Conservation (phyloP, 148 eudicot species). For the Chenopodium suecicum region DNA sequence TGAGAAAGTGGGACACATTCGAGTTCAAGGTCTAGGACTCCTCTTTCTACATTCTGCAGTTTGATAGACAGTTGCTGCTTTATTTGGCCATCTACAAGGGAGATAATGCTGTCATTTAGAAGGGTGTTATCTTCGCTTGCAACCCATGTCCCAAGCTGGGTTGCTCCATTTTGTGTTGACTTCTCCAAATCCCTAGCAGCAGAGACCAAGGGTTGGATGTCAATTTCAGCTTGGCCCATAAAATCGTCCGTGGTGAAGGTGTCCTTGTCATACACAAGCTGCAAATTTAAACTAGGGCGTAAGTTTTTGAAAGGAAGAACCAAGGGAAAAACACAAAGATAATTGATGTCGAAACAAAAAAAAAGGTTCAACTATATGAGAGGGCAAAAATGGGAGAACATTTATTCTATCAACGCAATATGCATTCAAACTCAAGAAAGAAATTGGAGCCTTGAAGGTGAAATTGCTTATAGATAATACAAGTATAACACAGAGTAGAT, state of each 20-base stretch:
- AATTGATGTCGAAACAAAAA: neutral
- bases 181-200: conserved; percentile 77
- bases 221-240: conserved; percentile 96
- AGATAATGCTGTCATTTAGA: conserved; percentile 63
- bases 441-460: too few species aligned
- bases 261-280: conserved; percentile 93
- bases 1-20: conserved; percentile 93
- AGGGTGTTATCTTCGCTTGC: conserved; percentile 75
- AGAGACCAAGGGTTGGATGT: conserved; percentile 78
- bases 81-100: conserved; percentile 51
- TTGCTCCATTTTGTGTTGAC: conserved; percentile 37
- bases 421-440: too few species aligned
- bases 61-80: conserved; percentile 70
- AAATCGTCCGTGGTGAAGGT: conserved; percentile 84
- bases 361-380: neutral
- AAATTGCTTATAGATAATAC: too few species aligned
- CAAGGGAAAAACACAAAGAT: neutral
- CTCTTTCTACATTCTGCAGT: conserved; percentile 85
- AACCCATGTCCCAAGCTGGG: conserved; percentile 62
- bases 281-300: conserved; percentile 16
- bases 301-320: neutral
- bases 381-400: neutral
- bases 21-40: conserved; percentile 80
- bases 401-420: neutral
- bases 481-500: neutral